Base-by-base conservation (phyloP, 768 basidiomycete species). In the Tricholoma terreum region DNA sequence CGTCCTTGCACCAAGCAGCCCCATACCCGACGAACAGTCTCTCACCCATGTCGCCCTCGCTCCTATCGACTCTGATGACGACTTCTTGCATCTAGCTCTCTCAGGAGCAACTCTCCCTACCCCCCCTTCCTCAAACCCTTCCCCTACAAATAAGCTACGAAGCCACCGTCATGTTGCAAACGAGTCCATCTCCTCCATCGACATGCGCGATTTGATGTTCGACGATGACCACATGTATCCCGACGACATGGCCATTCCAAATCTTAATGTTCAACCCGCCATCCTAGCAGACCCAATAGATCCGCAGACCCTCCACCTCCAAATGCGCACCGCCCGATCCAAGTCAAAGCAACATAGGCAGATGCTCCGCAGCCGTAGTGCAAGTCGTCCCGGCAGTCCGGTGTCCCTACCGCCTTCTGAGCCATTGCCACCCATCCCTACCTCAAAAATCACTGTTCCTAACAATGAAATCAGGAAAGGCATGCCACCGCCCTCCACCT, bases 131-230 rank as follows among this genome's bases (percentile, higher is more conserved):
- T 24, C 43, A 24, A 19, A 15, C 43, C 43, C 43, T 10, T 10
- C 43, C 19, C 15, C 43, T 21, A 19, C 45, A 11, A 48, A 4
- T 4, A 48, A 4, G 17, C 11, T 12, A 14, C 45, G 21, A 11
- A 19, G 15, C 10, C 31, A 33, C 6, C 31, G 31, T 33, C 45
- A 48, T 19, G 34, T 10, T 2, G 3, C 43, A 51, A 52, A 57
- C 48, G 60, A 61, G 43, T 74, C 73, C 48, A 73, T 77, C 4
- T 73, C 72, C 2, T 63, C 66, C 8, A 75, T 77, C 48, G 73
- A 76, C 61, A 69, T 77, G 50, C 69, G 68, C 24, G 72, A 72
- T 22, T 55, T 69, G 5, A 45, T 50, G n/a, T 36, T 68, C 19
- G 60, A 64, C 15, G 61, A 66, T 6, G 69, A 70, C 14, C 59